Base-by-base conservation (phyloP, 768 basidiomycete species). In the Lactarius akahatsu region DNA sequence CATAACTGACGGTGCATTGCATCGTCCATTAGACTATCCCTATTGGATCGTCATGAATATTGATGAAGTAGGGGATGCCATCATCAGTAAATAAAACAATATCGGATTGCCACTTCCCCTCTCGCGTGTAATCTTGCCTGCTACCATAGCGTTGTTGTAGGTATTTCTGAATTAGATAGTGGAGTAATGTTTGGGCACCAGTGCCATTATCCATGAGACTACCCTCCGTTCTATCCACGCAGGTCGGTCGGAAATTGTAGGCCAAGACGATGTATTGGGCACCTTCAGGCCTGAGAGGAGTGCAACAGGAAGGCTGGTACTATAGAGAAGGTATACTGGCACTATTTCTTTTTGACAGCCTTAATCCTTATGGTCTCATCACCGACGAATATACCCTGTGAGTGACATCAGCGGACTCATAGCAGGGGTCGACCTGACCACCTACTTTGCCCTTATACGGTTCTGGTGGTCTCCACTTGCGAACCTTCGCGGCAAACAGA, bases 381-480 rank as follows among this genome's bases (percentile, higher is more conserved):
- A n/a, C 92, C 95, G 61, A 98, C 85, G 72, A 98, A 96, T 67
- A 98, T 88, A 69, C 96, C 96, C 92, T 98, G 69, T 2, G 56
- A 1, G 52, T 32, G 38, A 20, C 26, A 64, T 36, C 58, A 56
- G 64, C 54, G 55, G 54, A 32, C 68, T 18, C 32, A 65, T 45
- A 68, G 67, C n/a, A 43, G 52, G 23, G 38, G 43, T 26, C 40
- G 54, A 56, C 28, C 3, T n/a, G 62, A 30, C 47, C 45, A 78
- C 90, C 60, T 73, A 96, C 95, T 85, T 98, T 98, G 75, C 95
- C 96, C 78, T 98, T 94, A 79, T 98, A 99, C 18, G 95, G 96
- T 75, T 99, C 96, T 26, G 96, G 96, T 71, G 89, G 89, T 72
- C 96, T 85, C 79, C 88, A 89, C 66, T 82, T 83, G 68, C 95